These are phyloP conservation scores for Fusarium liriodendri DNA, from an alignment of 2,329 filamentous ascomycete species.

Conservation along the genomic window DNA sequence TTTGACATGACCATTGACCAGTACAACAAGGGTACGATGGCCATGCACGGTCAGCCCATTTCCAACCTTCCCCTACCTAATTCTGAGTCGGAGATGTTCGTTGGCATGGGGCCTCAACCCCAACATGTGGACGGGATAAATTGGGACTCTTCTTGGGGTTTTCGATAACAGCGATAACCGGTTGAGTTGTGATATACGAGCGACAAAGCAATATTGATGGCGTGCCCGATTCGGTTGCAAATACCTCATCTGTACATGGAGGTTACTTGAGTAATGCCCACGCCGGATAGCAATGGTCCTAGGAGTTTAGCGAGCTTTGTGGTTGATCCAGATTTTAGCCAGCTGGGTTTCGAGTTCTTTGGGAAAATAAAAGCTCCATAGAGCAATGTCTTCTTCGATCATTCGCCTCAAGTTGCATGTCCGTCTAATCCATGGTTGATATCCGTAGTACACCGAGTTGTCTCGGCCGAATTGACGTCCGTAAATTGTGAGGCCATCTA, in stretches of 20 bases:
- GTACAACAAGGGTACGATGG: constrained; percentile 24
- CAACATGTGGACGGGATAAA: constrained; percentile 19
- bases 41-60: constrained; percentile 25
- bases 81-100: constrained; percentile 25
- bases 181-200: neutral
- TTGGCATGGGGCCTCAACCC: constrained; percentile 17
- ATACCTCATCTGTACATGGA: neutral
- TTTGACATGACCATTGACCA: constrained; percentile 39
- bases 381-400: constrained; percentile 1
- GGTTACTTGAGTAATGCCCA: neutral
- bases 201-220: neutral
- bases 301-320: constrained; percentile 1
- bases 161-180: constrained; percentile 15
- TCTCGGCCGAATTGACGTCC: neutral
- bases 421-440: neutral
- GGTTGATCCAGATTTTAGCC: neutral
- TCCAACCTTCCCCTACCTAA: constrained; percentile 11
- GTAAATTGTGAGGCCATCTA: neutral
- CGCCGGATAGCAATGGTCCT: neutral
- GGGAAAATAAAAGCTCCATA: constrained; percentile 3
- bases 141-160: constrained; percentile 38
- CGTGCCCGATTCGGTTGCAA: neutral
- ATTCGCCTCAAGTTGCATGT: neutral
- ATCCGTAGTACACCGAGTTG: neutral
- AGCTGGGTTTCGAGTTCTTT: neutral